Percentiles rank a stretch among this genome's conserved stretches.
Evolutionary conservation across 2,329 filamentous ascomycete genomes (phyloP).

Genomic region (Biscogniauxia mediterranea): DNA sequence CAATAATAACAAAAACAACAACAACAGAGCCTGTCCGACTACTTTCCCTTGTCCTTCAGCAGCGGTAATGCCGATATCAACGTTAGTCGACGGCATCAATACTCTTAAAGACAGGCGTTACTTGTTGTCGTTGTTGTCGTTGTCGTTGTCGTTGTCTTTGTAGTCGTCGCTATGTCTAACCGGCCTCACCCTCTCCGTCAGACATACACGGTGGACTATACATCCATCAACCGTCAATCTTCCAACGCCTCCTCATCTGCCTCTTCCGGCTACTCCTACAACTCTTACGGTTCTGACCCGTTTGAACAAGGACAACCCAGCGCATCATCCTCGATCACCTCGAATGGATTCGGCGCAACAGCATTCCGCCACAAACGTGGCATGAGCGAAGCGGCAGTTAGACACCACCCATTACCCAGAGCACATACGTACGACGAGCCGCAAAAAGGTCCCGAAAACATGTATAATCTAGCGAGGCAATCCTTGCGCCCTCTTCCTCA

Average conservation of each 20-base stretch:
- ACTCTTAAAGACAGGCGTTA: slow-evolving; percentile 26
- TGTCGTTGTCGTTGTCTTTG: not conserved
- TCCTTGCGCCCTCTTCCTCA: slow-evolving; percentile 75
- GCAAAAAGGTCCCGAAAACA: slow-evolving; percentile 53
- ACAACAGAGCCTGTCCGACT: not conserved
- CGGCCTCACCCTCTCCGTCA: slow-evolving; percentile 58
- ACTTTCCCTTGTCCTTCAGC: slow-evolving; percentile 22
- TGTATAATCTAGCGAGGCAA: slow-evolving; percentile 71
- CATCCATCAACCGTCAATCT: slow-evolving; percentile 56
- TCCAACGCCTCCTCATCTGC: slow-evolving; percentile 71
- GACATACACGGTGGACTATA: slow-evolving; percentile 42
- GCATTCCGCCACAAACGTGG: slow-evolving; percentile 65
- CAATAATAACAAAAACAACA: too few relatives aligned
- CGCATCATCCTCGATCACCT: slow-evolving; percentile 71
- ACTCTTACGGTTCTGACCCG: slow-evolving; percentile 43
- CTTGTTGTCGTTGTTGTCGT: slow-evolving; percentile 3
- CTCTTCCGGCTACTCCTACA: slow-evolving; percentile 65
- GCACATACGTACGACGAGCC: slow-evolving; percentile 45
- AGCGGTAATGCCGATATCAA: slow-evolving; percentile 34
- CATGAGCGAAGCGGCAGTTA: slow-evolving; percentile 65
- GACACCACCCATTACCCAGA: slow-evolving; percentile 52
- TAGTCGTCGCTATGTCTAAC: slow-evolving; percentile 51
- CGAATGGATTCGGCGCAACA: slow-evolving; percentile 52
- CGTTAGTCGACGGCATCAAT: slow-evolving; percentile 20
- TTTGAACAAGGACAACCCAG: slow-evolving; percentile 62